Evolutionary conservation across 352 stramenopile species (phyloP).

Genomic region (Phytophthora podocarpi): DNA sequence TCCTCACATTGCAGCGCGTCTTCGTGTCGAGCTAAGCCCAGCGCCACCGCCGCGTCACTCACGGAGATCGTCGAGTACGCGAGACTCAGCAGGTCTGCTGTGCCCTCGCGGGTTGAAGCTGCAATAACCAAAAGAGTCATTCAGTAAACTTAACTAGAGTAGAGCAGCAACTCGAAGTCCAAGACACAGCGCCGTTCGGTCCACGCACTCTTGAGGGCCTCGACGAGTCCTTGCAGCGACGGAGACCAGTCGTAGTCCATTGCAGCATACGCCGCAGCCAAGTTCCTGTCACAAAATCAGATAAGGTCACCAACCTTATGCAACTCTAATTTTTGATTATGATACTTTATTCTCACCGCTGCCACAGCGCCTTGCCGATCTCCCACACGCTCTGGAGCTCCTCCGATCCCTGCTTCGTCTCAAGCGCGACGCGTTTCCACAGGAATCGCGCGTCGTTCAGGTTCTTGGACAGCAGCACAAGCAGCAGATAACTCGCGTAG

Average conservation of each 20-base stretch:
- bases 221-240: constrained; percentile 42
- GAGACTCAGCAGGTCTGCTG: constrained; percentile 57
- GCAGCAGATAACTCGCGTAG: constrained; percentile 61
- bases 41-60: constrained; percentile 42
- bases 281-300: constrained; percentile 37
- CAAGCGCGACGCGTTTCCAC: constrained; percentile 65
- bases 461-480: constrained; percentile 56
- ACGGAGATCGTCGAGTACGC: constrained; percentile 70
- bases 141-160: too few relatives aligned
- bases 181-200: too few relatives aligned
- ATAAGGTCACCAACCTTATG: too few relatives aligned
- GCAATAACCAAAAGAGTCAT: constrained; percentile 1
- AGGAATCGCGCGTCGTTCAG: constrained; percentile 76
- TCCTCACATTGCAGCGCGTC: constrained; percentile 53
- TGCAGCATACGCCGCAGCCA: constrained; percentile 50
- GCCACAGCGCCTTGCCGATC: constrained; percentile 72
- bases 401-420: constrained; percentile 50
- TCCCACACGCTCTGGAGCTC: constrained; percentile 55
- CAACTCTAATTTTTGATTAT: too few relatives aligned
- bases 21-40: constrained; percentile 58
- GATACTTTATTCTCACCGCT: constrained; percentile 59
- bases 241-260: constrained; percentile 64
- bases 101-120: constrained; percentile 60
- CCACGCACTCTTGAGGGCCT: constrained; percentile 52
- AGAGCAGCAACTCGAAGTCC: too few relatives aligned